Evolutionary conservation across 768 basidiomycete species (phyloP), one percentile per base, ranked within the genome.

Genomic region (Dioszegia aurantiaca): DNA sequence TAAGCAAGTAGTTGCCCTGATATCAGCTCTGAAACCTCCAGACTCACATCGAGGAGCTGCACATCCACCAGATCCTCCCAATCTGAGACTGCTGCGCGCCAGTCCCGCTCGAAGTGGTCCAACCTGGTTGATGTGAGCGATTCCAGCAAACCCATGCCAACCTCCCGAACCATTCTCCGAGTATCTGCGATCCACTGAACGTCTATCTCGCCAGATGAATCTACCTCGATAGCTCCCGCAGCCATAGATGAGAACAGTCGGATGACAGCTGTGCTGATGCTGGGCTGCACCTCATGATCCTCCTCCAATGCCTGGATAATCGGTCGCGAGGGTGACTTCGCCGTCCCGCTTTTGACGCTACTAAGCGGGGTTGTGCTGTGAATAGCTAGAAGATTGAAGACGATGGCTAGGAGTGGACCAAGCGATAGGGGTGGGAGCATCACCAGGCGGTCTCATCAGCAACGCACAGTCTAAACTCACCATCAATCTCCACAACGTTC

Each of bases 1-100:
- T 77, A 47, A 90, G 80, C 24, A 82, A 67, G 77, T 85, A 89
- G 74, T 88, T 86, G 48, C 89, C 91, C 90, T 94, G 70, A 16
- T 2, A 4, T 51, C 48, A 30, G 49, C 26, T 43, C 47, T 28
- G 27, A 10, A 14, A 4, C 37, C 28, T 55, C 39, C 19, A 26
- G 40, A 46, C 45, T 33, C 73, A 94, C 92, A 44, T 81, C 80
- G n/a, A 95, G 84, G 4, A 89, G 77, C 0, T 78, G 64, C 2
- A 95, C 68, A 19, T 84, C 80, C n/a, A 90, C 83, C 2, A 77
- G 55, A 1, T 81, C 74, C 55, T 82, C 82, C 70, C 89, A 94
- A 2, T 84, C 81, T 72, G 93, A 90, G 1, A 91, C 87, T 9
- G 82, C 80, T 0, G 75, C 73, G 56, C 82, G 84, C 94, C 94